Evolutionary conservation across 2,329 filamentous ascomycete species (phyloP).

Genomic region (Scytalidium lignicola): DNA sequence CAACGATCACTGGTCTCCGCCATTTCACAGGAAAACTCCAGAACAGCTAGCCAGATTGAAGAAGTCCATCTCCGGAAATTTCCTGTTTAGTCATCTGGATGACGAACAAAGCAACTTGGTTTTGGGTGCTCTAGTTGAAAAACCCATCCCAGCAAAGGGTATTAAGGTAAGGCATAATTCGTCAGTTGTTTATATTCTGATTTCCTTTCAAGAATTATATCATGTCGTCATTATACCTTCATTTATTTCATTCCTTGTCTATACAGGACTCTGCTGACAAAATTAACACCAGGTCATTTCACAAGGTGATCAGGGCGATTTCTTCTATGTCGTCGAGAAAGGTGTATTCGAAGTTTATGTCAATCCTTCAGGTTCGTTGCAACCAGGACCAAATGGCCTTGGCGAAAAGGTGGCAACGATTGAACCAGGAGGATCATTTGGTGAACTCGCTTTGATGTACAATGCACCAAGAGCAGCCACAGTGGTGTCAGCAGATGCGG

Average conservation of each 20-base stretch:
- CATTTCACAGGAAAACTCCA: constrained; percentile 72
- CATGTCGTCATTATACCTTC: no score
- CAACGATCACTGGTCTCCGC: constrained; percentile 86
- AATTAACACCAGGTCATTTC: constrained; percentile 69
- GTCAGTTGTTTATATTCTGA: no score
- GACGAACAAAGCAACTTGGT: constrained; percentile 88
- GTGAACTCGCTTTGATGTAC: constrained; percentile 97
- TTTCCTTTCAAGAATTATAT: no score
- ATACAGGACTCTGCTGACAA: constrained; percentile 10
- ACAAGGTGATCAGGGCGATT: constrained; percentile 93
- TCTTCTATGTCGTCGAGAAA: constrained; percentile 94
- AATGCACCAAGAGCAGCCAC: constrained; percentile 95
- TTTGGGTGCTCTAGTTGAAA: constrained; percentile 86
- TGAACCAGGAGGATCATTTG: constrained; percentile 86
- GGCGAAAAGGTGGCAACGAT: constrained; percentile 78
- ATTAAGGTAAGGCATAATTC: constrained; percentile 62
- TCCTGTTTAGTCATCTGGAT: constrained; percentile 89
- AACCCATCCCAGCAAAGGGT: constrained; percentile 88
- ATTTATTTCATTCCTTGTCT: not conserved
- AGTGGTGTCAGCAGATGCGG: constrained; percentile 73
- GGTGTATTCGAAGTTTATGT: constrained; percentile 90
- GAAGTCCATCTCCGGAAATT: constrained; percentile 80
- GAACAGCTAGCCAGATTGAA: constrained; percentile 79
- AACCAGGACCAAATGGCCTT: constrained; percentile 76
- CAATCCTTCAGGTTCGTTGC: constrained; percentile 69